Evolutionary conservation across 2,329 filamentous ascomycete species (phyloP).

Genomic region (Cercospora canescens): DNA sequence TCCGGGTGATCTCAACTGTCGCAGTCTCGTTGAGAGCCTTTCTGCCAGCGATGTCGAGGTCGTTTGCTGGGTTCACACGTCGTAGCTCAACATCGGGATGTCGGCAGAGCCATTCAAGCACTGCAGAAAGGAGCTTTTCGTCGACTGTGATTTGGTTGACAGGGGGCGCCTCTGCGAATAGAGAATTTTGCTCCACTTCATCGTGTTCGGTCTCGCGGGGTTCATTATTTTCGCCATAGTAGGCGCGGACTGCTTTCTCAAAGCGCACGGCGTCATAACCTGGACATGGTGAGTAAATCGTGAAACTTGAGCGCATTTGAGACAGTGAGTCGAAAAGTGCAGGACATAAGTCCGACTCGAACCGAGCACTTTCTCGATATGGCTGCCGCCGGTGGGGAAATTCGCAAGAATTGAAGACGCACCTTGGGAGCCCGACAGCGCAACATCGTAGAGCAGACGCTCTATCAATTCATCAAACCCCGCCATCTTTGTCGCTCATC

Average conservation of each 20-base stretch:
- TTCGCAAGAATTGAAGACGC: slow-evolving; percentile 33
- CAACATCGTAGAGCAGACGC: slow-evolving; percentile 59
- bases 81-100: slow-evolving; percentile 54
- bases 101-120: slow-evolving; percentile 59
- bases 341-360: slow-evolving; percentile 4
- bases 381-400: background rate
- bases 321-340: background rate
- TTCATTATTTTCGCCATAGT: slow-evolving; percentile 35
- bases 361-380: slow-evolving; percentile 3
- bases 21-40: slow-evolving; percentile 10
- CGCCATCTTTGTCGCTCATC: slow-evolving; percentile 25
- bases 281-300: slow-evolving; percentile 20
- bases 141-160: slow-evolving; percentile 41
- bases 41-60: slow-evolving; percentile 39
- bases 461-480: slow-evolving; percentile 59
- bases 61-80: slow-evolving; percentile 42
- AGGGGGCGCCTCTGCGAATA: slow-evolving; percentile 30
- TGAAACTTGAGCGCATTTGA: background rate
- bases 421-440: slow-evolving; percentile 60
- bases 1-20: slow-evolving; percentile 1
- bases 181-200: slow-evolving; percentile 18
- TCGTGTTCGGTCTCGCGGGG: background rate
- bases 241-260: slow-evolving; percentile 39
- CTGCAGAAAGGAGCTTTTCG: slow-evolving; percentile 51
- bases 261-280: slow-evolving; percentile 45